Conservation (phyloP, 345 rosid genomes). For the Anacardium occidentale region DNA sequence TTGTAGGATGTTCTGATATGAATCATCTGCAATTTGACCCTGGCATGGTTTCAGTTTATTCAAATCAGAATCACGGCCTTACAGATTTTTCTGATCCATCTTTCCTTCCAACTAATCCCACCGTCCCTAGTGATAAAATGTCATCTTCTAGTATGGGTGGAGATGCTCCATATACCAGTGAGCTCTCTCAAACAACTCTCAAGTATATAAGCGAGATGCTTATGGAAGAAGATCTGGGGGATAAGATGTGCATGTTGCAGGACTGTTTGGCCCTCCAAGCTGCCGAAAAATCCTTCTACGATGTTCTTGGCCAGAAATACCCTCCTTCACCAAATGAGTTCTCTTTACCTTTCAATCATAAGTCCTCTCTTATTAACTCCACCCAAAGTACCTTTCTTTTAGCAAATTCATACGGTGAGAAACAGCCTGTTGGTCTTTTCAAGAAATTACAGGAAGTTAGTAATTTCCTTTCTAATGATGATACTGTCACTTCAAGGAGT, state of each 20-base stretch:
- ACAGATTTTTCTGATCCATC: neutral
- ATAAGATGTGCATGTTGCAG: slow-evolving; percentile 54
- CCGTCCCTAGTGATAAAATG: neutral
- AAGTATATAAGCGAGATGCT: slow-evolving; percentile 56
- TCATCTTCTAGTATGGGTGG: slow-evolving; percentile 17
- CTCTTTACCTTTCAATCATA: slow-evolving; percentile 9
- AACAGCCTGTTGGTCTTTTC: slow-evolving; percentile 3
- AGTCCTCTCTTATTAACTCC: slow-evolving; percentile 4
- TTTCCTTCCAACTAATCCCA: neutral
- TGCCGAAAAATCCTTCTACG: slow-evolving; percentile 52
- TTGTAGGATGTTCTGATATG: slow-evolving; percentile 4
- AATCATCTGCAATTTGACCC: slow-evolving; percentile 5
- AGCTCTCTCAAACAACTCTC: slow-evolving; percentile 29
- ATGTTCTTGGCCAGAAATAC: slow-evolving; percentile 44
- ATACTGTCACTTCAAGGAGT: neutral
- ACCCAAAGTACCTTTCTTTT: slow-evolving; percentile 26
- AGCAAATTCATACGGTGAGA: slow-evolving; percentile 12
- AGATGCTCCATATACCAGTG: slow-evolving; percentile 11
- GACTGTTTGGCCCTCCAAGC: slow-evolving; percentile 59
- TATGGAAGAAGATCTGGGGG: slow-evolving; percentile 62
- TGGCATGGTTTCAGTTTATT: neutral
- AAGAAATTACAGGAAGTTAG: neutral
- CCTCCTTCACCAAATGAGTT: slow-evolving; percentile 26
- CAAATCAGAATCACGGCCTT: neutral
- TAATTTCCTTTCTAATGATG: neutral